phyloP scores from a whole-genome alignment of 2,329 filamentous ascomycete genomes.

The Aphanoascus verrucosus region DNA sequence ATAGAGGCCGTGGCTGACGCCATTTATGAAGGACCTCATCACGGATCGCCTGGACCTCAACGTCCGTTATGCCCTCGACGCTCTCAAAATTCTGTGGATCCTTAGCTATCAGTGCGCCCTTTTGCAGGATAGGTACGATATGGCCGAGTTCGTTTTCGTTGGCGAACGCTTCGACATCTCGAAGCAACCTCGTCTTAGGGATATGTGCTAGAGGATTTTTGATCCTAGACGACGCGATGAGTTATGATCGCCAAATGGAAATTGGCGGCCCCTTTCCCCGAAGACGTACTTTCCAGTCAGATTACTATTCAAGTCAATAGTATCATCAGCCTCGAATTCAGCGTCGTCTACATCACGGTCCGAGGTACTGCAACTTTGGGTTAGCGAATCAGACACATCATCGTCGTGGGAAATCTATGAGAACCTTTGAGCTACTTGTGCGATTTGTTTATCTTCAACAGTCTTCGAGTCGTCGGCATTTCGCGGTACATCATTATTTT shows the following conservation, averaged over 20 bases:
- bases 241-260: not conserved
- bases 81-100: slow-evolving; percentile 38
- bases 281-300: slow-evolving; percentile 22
- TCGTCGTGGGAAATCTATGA: not conserved
- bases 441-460: not conserved
- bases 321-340: slow-evolving; percentile 21
- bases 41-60: slow-evolving; percentile 35
- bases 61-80: slow-evolving; percentile 34
- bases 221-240: slow-evolving; percentile 26
- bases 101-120: slow-evolving; percentile 42
- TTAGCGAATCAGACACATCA: not conserved
- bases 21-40: slow-evolving; percentile 41
- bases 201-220: slow-evolving; percentile 39
- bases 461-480: not conserved
- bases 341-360: slow-evolving; percentile 3
- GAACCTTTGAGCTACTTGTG: slow-evolving; percentile 1
- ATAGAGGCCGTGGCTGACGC: slow-evolving; percentile 40
- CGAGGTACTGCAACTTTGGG: not conserved
- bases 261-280: not conserved
- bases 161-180: slow-evolving; percentile 36
- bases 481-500: not conserved
- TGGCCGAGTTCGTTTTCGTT: slow-evolving; percentile 33
- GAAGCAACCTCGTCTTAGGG: slow-evolving; percentile 28
- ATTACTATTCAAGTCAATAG: slow-evolving; percentile 23
- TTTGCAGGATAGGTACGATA: slow-evolving; percentile 34